Evolutionary conservation across 257 asterid species (phyloP), one percentile per base, ranked within the genome.

Genomic region (Nicotiana benthamiana): DNA sequence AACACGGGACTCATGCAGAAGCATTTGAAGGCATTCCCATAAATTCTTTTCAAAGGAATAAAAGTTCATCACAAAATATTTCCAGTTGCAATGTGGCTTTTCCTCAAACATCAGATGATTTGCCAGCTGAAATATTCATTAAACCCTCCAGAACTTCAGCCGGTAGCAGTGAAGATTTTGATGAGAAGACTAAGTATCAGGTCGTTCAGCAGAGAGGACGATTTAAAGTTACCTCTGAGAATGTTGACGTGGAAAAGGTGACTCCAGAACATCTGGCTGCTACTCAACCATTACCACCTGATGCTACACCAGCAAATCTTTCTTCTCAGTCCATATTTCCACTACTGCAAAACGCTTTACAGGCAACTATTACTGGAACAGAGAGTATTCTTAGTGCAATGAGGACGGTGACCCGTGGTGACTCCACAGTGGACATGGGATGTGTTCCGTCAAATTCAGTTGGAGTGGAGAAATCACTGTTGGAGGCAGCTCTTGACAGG

Each of bases 151-250:
- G 85, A 88, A 74, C 91, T 82, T 84, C 92, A 84, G 89, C 90
- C 87, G 98, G 75, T 75, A 91, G 88, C 74, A 88, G 90, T 67
- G 97, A 93, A 40, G 97, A 93, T 78, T 80, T 61, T 84, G 98
- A 92, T 54, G 99, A 93, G 70, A 95, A 92, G 86, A 84, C 88
- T 28, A 95, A 95, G 85, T 86, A 81, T 83, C 93, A 89, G 27
- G 89, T 90, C 82, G 92, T 94, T 90, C 99, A 95, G 89, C 99
- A 90, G 84, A 94, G 89, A 86, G 99, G 99, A 12, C 93, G 99
- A 82, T 95, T 95, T 86, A 95, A 95, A 87, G 97, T 95, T 84
- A 95, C 98, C 66, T 95, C 99, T 6, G 99, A 93, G 88, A 93
- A 89, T 80, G 88, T 91, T 70, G 98, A 93, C 80, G 82, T 80